Evolutionary conservation across 441 rosid genomes (phyloP).

Genomic region (Erodium texanum): DNA sequence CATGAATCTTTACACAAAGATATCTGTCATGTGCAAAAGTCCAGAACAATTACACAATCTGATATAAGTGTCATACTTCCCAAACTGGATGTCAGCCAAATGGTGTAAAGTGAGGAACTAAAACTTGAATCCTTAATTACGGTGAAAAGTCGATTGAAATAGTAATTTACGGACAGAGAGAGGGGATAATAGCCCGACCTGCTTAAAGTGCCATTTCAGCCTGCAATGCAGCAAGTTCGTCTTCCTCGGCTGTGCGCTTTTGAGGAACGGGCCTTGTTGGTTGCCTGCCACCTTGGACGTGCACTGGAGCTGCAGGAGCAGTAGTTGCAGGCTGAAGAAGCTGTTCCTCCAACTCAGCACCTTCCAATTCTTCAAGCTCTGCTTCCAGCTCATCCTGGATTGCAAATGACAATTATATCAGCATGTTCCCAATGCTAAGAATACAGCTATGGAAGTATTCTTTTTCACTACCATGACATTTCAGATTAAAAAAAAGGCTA

Average conservation of each 20-base stretch:
- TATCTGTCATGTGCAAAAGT: not conserved
- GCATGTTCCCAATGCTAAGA: not conserved
- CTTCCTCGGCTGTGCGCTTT: constrained; percentile 76
- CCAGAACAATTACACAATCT: not conserved
- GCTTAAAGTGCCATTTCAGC: constrained; percentile 95
- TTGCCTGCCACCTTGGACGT: constrained; percentile 58
- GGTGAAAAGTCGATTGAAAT: not conserved
- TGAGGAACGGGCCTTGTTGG: constrained; percentile 57
- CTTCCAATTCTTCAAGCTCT: constrained; percentile 92
- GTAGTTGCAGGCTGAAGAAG: constrained; percentile 87
- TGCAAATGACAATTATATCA: not conserved
- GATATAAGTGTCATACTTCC: too few species aligned
- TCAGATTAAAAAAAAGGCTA: not conserved
- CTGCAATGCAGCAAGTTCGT: constrained; percentile 87
- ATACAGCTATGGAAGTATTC: too few species aligned
- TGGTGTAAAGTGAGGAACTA: too few species aligned
- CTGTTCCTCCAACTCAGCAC: constrained; percentile 86
- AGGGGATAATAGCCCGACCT: constrained; percentile 18
- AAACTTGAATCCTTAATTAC: not conserved
- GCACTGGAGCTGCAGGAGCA: constrained; percentile 73
- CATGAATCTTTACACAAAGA: not conserved
- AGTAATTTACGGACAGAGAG: not conserved
- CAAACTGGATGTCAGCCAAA: not conserved
- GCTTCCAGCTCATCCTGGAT: constrained; percentile 94
- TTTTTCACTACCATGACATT: not conserved